Evolutionary conservation across 495 filamentous ascomycete genomes (phyloP), one percentile per base, ranked within the genome.

Genomic region (Mycothermus thermophilus): DNA sequence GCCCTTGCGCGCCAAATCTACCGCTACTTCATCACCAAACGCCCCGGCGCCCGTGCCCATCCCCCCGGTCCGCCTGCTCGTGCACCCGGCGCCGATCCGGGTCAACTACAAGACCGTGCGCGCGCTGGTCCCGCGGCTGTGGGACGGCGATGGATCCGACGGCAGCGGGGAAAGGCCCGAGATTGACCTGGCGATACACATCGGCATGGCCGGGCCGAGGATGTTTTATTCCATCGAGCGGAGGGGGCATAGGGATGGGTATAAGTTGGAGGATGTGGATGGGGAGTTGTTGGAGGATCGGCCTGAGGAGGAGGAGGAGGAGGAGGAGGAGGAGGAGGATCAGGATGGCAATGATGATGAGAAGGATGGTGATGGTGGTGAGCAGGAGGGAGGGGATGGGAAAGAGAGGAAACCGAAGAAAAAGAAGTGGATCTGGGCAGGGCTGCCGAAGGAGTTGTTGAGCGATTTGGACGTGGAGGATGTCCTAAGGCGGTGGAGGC

Each of bases 161-260:
- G 22, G 22, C 22, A 11, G 11, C 6, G 22, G 22, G 6, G 22
- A 25, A 25, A 25, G 11, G 22, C 22, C 22, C 22, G 6, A 25
- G 11, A 69, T 78, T 14, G 79, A 85, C 53, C 54, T 78, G 14
- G 64, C 77, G 9, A 55, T 93, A 4, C 82, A 88, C 50, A 79
- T 93, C 38, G 85, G 85, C 24, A 82, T 92, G 63, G 82, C 84
- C 0, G 71, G 79, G 0, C 75, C 77, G 19, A 61, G 79, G 14
- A 57, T 53, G 0, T 74, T 71, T 36, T 92, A 83, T 52, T 70
- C 71, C 1, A 57, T 88, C 4, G 85, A 93, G 50, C 60, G 68
- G 6, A 59, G 68, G 6, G 83, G 72, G 2, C 79, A 85, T 30
- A 65, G 80, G n/a, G 75, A 80, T 40, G 75, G 76, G n/a, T 93